Percentiles rank a stretch among this genome's conserved stretches.
Evolutionary conservation across 352 stramenopile genomes (phyloP).

Genomic region (Aphanomyces stellatus): DNA sequence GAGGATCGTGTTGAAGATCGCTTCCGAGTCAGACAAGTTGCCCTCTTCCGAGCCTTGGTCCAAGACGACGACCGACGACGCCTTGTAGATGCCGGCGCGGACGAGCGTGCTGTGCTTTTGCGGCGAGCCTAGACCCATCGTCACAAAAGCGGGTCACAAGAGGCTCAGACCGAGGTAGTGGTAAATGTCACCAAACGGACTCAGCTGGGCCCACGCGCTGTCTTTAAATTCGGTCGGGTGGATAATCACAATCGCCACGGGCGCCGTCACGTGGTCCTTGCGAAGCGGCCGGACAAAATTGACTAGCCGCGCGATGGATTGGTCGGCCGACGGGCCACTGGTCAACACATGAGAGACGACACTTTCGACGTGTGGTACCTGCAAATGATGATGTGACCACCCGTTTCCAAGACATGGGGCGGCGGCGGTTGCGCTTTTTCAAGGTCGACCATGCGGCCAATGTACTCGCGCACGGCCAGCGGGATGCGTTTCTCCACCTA

Average conservation of each 20-base stretch:
- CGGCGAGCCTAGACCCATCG: constrained; percentile 31
- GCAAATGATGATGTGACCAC: constrained; percentile 75
- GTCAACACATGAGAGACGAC: not conserved
- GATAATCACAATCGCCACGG: constrained; percentile 69
- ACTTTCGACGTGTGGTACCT: constrained; percentile 33
- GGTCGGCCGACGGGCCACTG: constrained; percentile 24
- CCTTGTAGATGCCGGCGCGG: constrained; percentile 65
- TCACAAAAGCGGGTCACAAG: not conserved
- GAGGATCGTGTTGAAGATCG: constrained; percentile 81
- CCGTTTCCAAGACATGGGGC: constrained; percentile 30
- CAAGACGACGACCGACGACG: constrained; percentile 71
- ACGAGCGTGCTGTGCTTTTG: constrained; percentile 64
- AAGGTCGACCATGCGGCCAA: constrained; percentile 34
- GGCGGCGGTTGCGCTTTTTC: constrained; percentile 36
- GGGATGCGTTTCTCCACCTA: constrained; percentile 55
- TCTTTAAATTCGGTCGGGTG: constrained; percentile 56
- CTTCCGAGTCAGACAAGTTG: constrained; percentile 59
- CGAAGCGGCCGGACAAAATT: constrained; percentile 70
- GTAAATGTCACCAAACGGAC: constrained; percentile 65
- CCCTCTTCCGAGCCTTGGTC: constrained; percentile 61
- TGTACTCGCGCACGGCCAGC: constrained; percentile 46
- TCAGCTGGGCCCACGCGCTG: constrained; percentile 55
- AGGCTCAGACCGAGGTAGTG: constrained; percentile 39
- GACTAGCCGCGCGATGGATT: constrained; percentile 53
- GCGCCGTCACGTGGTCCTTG: constrained; percentile 50